Base-by-base conservation (phyloP, 768 basidiomycete genomes). In the Cystobasidium ongulense region DNA sequence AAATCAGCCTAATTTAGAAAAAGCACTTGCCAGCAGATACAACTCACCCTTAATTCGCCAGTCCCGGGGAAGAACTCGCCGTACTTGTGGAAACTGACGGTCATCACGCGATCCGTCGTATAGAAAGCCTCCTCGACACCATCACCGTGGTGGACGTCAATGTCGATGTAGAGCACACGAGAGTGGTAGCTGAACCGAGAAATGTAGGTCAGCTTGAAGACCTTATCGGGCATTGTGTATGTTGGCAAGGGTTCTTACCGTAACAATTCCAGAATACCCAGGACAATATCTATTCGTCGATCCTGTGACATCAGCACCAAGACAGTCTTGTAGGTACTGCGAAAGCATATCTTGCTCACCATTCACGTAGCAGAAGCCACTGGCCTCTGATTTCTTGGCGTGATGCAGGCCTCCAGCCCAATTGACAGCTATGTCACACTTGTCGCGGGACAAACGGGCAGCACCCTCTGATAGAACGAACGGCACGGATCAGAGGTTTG, bases 71-170 rank as follows among this genome's bases (percentile, higher is more conserved):
- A 99, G 82, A 90, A 99, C 81, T 99, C 96, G 38, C 96, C 96
- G 76, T 97, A 99, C 81, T 98, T 97, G 81, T 99, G 96, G 82
- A 98, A 96, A 78, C 91, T 93, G 79, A 88, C 88, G 0, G 95
- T 98, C 96, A 98, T 98, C 72, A 99, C 96, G 53, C 96, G 86
- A 80, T 99, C 95, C 25, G 96, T 98, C 1, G 93, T 94, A 81
- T 98, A 99, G 81, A 99, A 99, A 0, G 96, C 96, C 82, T 99
- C 96, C 80, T 99, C 96, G 27, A 99, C 96, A 52, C 96, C 96
- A 81, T 99, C 96, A 18, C 96, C 96, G 75, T 99, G 96, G 80
- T 99, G 96, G 0, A 96, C 91, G 80, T 99, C 96, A 73, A 99
- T 94, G 80, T 99, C 96, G 77, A 99, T 93, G 82, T 99, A 99